A percentile compares a stretch with the other conserved stretches of the same genome.
phyloP scores from a whole-genome alignment of 2,329 filamentous ascomycete species.

The Trichoderma sp. region DNA sequence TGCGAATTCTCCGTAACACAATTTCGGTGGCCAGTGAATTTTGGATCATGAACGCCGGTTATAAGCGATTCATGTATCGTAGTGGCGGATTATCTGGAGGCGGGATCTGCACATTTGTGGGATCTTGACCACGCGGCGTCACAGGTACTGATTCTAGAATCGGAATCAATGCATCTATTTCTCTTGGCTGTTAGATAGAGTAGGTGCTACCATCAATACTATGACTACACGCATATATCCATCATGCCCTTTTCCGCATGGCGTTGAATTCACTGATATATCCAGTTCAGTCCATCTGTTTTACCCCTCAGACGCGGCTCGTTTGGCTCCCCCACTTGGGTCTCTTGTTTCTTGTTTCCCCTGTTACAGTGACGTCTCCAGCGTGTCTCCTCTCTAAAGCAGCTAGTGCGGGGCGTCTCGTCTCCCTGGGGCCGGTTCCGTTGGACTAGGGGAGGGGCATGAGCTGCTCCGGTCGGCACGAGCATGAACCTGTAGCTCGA shows the following conservation, averaged over 20 bases:
- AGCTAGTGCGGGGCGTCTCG: slow-evolving; percentile 13
- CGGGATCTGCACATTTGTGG: not conserved
- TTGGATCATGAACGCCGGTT: not conserved
- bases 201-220: not conserved
- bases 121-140: not conserved
- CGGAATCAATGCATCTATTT: not conserved
- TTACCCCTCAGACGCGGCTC: not conserved
- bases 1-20: not conserved
- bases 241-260: not conserved
- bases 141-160: not conserved
- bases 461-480: not conserved
- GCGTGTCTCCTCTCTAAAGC: slow-evolving; percentile 1
- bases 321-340: not conserved
- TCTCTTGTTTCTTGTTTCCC: not conserved
- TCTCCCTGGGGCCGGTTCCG: not conserved
- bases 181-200: not conserved
- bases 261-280: not conserved
- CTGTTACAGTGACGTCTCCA: slow-evolving; percentile 18
- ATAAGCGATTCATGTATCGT: not conserved
- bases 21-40: not conserved
- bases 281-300: not conserved
- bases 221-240: not conserved
- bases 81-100: not conserved
- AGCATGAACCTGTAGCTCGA: not conserved
- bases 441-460: not conserved